phyloP scores from a whole-genome alignment of 2,329 filamentous ascomycete species.

The Fusarium musae region DNA sequence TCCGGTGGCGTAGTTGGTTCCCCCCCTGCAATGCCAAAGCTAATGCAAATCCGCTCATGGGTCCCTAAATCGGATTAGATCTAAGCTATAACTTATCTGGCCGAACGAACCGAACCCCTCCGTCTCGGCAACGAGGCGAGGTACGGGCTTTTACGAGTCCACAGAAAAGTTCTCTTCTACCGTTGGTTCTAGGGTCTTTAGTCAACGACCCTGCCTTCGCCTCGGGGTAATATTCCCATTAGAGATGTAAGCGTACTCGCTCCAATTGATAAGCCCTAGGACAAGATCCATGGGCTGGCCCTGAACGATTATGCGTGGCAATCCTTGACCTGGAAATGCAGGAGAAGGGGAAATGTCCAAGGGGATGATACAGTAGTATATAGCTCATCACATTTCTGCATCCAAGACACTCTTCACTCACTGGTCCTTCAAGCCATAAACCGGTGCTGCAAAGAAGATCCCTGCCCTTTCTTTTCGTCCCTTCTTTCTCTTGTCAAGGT shows the following conservation, averaged over 20 bases:
- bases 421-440: constrained; percentile 4
- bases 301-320: neutral
- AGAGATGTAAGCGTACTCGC: neutral
- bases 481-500: constrained; percentile 2
- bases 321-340: neutral
- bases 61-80: constrained; percentile 33
- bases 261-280: neutral
- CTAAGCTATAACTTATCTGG: neutral
- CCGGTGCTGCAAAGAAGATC: constrained; percentile 15
- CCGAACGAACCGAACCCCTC: neutral
- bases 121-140: neutral
- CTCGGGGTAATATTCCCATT: neutral
- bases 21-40: neutral
- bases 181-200: neutral
- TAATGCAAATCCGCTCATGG: neutral
- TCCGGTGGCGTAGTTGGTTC: constrained; percentile 5
- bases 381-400: constrained; percentile 20
- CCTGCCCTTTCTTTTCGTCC: constrained; percentile 6
- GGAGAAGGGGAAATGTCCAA: neutral
- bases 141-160: neutral
- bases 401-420: neutral
- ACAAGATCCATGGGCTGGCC: neutral
- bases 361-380: constrained; percentile 16
- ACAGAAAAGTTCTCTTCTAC: neutral
- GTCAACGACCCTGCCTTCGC: neutral